These are phyloP conservation scores for Aspergillus neoniger DNA, from an alignment of 2,329 filamentous ascomycete species.

Conservation along the genomic window DNA sequence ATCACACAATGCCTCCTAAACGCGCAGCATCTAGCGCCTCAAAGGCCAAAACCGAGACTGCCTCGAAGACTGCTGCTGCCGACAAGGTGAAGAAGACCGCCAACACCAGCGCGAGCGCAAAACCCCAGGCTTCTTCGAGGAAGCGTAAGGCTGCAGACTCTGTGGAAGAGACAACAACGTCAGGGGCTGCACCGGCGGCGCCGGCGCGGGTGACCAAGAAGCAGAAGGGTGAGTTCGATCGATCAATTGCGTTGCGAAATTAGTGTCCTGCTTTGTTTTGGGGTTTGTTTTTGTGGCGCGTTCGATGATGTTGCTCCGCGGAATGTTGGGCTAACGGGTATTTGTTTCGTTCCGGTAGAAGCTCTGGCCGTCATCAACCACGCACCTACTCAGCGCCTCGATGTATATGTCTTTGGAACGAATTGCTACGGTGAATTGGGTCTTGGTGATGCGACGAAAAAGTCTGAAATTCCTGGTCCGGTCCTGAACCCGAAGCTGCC, in stretches of 20 bases:
- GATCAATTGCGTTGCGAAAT: neutral
- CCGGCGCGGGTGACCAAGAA: constrained; percentile 10
- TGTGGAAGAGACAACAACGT: constrained; percentile 4
- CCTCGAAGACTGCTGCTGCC: neutral
- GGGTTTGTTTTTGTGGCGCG: neutral
- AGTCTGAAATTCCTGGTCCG: constrained; percentile 70
- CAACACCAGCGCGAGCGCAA: neutral
- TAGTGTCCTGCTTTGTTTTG: neutral
- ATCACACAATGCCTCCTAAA: constrained; percentile 4
- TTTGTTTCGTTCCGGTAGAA: neutral
- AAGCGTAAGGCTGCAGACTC: constrained; percentile 11
- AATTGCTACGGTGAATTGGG: constrained; percentile 76
- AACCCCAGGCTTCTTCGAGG: neutral
- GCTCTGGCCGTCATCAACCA: constrained; percentile 14
- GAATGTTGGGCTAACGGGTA: neutral
- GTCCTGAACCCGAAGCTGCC: constrained; percentile 66
- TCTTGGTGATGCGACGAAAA: constrained; percentile 64
- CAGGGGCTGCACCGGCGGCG: neutral
- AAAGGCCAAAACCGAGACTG: neutral
- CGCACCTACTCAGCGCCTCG: constrained; percentile 63
- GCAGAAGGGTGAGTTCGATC: constrained; percentile 8
- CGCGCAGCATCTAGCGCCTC: constrained; percentile 1
- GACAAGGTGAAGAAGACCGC: neutral
- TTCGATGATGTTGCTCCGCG: neutral
- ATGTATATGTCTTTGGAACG: constrained; percentile 78